Conservation (phyloP, 345 rosid species). For the Psidium guajava region DNA sequence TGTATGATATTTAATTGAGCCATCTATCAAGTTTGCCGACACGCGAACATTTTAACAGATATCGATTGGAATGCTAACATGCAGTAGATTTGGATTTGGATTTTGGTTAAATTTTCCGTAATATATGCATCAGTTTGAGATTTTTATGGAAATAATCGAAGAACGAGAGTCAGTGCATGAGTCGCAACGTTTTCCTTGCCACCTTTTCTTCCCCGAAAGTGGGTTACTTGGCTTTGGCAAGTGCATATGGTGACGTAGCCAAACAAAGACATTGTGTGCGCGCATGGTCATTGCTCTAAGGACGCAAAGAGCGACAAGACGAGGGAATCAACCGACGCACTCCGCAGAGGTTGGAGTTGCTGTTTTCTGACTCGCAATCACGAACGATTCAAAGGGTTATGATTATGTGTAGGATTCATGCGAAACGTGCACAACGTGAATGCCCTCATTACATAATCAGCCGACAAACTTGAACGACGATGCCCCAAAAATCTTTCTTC, state of each 20-base stretch:
- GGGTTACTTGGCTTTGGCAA: not conserved
- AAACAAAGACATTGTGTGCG: not conserved
- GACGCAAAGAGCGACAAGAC: not conserved
- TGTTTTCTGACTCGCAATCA: not conserved
- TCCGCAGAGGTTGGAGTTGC: not conserved
- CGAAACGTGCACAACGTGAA: not conserved
- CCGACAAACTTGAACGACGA: not conserved
- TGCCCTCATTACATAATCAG: not conserved
- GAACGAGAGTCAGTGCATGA: not conserved
- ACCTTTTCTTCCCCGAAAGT: not conserved
- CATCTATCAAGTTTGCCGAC: no score
- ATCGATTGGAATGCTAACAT: accelerated
- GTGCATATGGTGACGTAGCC: not conserved
- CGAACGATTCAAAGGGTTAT: not conserved
- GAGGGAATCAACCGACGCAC: not conserved
- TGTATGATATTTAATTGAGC: no score
- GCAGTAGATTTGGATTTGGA: not conserved
- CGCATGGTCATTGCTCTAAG: not conserved
- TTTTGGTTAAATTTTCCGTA: not conserved
- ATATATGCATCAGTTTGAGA: not conserved
- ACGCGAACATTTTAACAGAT: no score
- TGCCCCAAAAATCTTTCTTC: not conserved
- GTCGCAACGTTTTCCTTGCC: not conserved
- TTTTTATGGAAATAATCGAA: no score
- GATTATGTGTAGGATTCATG: not conserved